Percentiles rank a stretch among this genome's conserved stretches.
phyloP scores from a whole-genome alignment of 192 early-diverging fungal genomes.

The Entrophospora sp. region DNA sequence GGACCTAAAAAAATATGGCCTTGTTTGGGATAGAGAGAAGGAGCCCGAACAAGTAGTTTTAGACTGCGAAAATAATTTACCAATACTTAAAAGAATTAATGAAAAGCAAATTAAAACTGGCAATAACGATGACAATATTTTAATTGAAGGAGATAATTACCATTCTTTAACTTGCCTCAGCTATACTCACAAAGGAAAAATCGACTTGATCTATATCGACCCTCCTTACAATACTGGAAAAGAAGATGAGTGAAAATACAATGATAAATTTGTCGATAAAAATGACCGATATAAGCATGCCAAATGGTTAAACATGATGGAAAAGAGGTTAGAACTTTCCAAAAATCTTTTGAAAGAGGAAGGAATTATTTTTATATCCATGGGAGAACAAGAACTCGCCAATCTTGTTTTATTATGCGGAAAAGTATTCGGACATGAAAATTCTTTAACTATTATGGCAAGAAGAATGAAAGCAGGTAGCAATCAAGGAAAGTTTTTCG shows the following conservation, averaged over 20 bases:
- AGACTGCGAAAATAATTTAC: conserved; percentile 2
- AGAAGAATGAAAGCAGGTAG: background rate
- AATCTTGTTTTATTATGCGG: background rate
- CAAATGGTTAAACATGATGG: background rate
- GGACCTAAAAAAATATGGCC: background rate
- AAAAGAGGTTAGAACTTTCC: background rate
- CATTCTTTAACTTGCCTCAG: background rate
- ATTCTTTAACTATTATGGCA: background rate
- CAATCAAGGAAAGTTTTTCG: background rate
- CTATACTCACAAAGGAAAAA: background rate
- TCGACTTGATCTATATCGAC: background rate
- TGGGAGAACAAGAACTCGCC: background rate
- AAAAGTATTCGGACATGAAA: background rate
- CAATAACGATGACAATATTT: background rate
- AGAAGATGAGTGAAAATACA: background rate
- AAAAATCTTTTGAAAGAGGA: background rate
- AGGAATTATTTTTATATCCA: background rate
- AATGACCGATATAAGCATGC: background rate
- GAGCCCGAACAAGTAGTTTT: background rate
- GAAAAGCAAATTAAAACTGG: background rate
- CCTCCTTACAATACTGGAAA: background rate
- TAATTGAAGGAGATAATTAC: background rate
- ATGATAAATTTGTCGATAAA: background rate
- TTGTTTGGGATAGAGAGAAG: background rate
- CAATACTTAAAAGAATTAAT: background rate